phyloP scores from a whole-genome alignment of 768 basidiomycete species.

The Tulasnella sp. region DNA sequence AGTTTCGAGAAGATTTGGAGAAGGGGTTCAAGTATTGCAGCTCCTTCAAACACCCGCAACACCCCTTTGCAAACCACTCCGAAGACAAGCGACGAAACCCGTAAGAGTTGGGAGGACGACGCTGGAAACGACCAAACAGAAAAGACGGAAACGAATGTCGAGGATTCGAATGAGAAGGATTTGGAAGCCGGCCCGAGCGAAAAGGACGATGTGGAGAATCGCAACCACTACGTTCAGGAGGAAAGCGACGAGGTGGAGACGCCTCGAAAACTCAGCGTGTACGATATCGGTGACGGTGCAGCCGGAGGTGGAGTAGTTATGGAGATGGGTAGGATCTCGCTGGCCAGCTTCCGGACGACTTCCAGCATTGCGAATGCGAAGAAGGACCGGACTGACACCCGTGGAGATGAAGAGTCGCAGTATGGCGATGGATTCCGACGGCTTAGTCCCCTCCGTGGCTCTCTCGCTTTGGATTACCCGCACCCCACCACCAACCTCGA shows the following conservation, averaged over 20 bases:
- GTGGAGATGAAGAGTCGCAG: neutral
- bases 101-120: neutral
- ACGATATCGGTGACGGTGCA: constrained; percentile 13
- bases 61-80: neutral
- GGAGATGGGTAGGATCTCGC: constrained; percentile 12
- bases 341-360: neutral
- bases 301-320: constrained; percentile 11
- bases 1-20: constrained; percentile 51
- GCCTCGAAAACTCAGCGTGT: neutral
- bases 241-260: neutral
- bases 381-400: neutral
- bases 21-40: constrained; percentile 26
- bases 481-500: neutral
- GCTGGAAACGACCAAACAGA: constrained; percentile 13
- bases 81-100: neutral
- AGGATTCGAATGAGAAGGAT: constrained; percentile 17
- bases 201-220: constrained; percentile 13
- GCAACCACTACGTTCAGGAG: constrained; percentile 5
- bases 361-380: too few relatives aligned
- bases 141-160: constrained; percentile 22
- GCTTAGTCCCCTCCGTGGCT: neutral
- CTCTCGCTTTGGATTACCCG: neutral
- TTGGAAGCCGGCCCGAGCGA: neutral
- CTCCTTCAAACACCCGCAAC: constrained; percentile 19
- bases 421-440: constrained; percentile 5